Evolutionary conservation across 2,329 filamentous ascomycete species (phyloP).

Genomic region (Clonostachys chloroleuca): DNA sequence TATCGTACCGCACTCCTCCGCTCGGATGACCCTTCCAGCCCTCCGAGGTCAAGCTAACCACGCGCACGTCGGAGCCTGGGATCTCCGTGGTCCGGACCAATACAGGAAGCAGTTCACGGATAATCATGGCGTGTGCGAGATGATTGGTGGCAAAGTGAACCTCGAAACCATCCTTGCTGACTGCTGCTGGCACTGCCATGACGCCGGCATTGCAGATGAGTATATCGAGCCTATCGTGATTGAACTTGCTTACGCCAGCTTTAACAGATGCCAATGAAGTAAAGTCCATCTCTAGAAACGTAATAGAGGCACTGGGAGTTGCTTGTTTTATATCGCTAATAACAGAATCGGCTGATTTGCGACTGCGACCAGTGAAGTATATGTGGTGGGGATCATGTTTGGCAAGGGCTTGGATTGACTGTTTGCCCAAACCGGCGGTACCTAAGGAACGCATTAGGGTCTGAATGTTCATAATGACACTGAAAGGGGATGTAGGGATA

Average conservation of each 20-base stretch:
- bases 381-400: conserved; percentile 39
- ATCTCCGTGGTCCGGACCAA: conserved; percentile 17
- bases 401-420: conserved; percentile 1
- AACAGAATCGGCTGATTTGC: conserved; percentile 22
- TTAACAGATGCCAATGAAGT: conserved; percentile 35
- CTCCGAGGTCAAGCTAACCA: conserved; percentile 13
- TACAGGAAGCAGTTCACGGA: conserved; percentile 25
- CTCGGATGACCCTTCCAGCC: conserved; percentile 16
- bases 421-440: conserved; percentile 2
- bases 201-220: conserved; percentile 42
- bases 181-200: conserved; percentile 29
- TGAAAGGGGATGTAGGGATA: no score
- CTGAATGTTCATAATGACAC: no score
- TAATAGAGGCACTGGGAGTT: not conserved
- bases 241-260: conserved; percentile 10
- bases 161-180: conserved; percentile 38
- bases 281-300: conserved; percentile 29
- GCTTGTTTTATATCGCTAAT: not conserved
- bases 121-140: conserved; percentile 39
- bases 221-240: conserved; percentile 27
- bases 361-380: conserved; percentile 41
- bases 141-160: conserved; percentile 44
- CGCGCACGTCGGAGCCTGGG: conserved; percentile 15
- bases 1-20: conserved; percentile 19
- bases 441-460: not conserved